These are phyloP conservation scores for Neopestalotiopsis clavispora DNA, from an alignment of 2,329 filamentous ascomycete genomes.

Conservation along the genomic window DNA sequence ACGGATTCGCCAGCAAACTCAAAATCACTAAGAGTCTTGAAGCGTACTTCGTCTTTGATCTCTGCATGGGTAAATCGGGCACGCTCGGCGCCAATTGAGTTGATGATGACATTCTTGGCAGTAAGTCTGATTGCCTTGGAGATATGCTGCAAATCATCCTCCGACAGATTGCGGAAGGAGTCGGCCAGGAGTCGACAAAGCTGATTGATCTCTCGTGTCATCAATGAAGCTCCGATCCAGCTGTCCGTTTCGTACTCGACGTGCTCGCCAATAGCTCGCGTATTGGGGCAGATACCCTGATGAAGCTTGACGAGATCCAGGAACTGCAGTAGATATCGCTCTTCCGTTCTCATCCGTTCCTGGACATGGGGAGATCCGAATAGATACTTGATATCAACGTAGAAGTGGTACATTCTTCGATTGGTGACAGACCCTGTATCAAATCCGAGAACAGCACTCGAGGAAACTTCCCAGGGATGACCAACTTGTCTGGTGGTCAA, in stretches of 20 bases:
- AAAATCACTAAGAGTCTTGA: constrained; percentile 78
- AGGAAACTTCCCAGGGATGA: constrained; percentile 87
- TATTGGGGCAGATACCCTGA: constrained; percentile 95
- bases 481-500: constrained; percentile 94
- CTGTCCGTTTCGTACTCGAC: constrained; percentile 98
- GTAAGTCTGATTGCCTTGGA: constrained; percentile 73
- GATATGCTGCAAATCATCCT: constrained; percentile 70
- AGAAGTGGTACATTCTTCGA: constrained; percentile 96
- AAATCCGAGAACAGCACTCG: constrained; percentile 85
- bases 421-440: constrained; percentile 96
- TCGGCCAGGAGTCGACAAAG: constrained; percentile 88
- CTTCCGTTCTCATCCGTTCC: constrained; percentile 79
- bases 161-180: constrained; percentile 74
- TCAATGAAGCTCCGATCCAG: constrained; percentile 94
- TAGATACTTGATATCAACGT: constrained; percentile 89
- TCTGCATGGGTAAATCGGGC: constrained; percentile 85
- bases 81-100: constrained; percentile 88
- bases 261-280: constrained; percentile 90
- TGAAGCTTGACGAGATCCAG: constrained; percentile 94
- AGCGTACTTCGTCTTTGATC: constrained; percentile 83
- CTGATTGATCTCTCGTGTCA: constrained; percentile 93
- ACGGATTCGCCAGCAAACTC: constrained; percentile 71
- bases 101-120: constrained; percentile 83
- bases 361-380: constrained; percentile 89
- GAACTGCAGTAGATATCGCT: constrained; percentile 91